Evolutionary conservation across 2,329 filamentous ascomycete species (phyloP).

Genomic region (Cephalotrichum gorgonifer): DNA sequence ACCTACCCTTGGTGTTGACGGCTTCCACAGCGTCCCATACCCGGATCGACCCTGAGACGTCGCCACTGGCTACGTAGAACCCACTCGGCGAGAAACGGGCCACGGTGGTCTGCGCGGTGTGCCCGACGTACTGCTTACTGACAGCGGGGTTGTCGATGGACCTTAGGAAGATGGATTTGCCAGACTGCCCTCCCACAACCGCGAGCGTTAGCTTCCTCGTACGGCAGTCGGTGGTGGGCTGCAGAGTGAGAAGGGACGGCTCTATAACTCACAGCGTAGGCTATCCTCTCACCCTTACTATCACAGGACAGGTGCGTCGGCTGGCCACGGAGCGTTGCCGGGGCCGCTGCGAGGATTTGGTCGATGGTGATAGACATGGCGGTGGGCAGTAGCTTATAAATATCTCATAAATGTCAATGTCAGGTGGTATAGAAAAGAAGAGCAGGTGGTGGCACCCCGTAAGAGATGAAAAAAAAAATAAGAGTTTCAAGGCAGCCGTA

Average conservation of each 20-base stretch:
- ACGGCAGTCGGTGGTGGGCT: neutral
- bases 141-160: conserved; percentile 82
- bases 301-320: conserved; percentile 84
- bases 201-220: neutral
- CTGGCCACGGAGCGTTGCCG: conserved; percentile 73
- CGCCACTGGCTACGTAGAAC: conserved; percentile 90
- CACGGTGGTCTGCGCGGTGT: conserved; percentile 81
- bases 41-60: conserved; percentile 71
- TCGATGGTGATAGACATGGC: conserved; percentile 45
- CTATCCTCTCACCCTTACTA: conserved; percentile 80
- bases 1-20: conserved; percentile 61
- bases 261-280: conserved; percentile 65
- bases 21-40: conserved; percentile 91
- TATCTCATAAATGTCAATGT: neutral
- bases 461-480: neutral
- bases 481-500: neutral
- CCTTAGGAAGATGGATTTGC: conserved; percentile 93
- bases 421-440: neutral
- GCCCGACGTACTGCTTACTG: conserved; percentile 83
- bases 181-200: conserved; percentile 53
- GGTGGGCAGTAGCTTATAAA: neutral
- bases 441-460: neutral
- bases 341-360: conserved; percentile 74
- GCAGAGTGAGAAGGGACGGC: neutral
- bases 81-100: conserved; percentile 90